Base-by-base conservation (phyloP, 2,329 filamentous ascomycete species). In the Microdochium paspali region DNA sequence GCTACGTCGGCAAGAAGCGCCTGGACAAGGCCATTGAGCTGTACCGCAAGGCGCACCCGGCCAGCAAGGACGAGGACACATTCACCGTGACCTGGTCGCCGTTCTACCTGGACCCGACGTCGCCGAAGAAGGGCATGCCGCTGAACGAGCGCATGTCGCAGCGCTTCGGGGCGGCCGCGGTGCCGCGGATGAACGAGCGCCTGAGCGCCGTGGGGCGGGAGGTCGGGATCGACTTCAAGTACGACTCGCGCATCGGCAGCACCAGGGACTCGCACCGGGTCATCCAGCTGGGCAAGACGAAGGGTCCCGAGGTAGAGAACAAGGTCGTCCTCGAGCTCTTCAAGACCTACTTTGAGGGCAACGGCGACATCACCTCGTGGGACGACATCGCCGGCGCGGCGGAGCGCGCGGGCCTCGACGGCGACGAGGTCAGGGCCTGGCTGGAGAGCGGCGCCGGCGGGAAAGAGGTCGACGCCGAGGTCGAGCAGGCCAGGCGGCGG, bases 1-100 rank as follows among this genome's bases (percentile, higher is more conserved):
- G 68, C 55, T 69, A 66, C 52, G 66, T 71, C 24, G 66, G 62
- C 48, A 64, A 68, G 24, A 61, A 60, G 24, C 61, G 57, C 24
- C 59, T 71, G 1, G 60, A 68, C 26, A 54, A 49, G 46, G 64
- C 66, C 43, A 68, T 70, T 26, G 39, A 53, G 0, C 56, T 71
- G 0, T 68, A 66, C 53, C 58, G 62, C 21, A 67, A 65, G 46
- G 66, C 62, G 1, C 69, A 69, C 47, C 66, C 67, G 0, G 61
- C 58, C 7, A 67, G 61, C 4, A 59, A 55, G 12, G 47, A 57
- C 4, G 66, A n/a, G n/a, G n/a, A 69, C 45, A 52, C 47, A 0
- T 68, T 70, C 50, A 24, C 48, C 10, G 59, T 70, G 26, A 58
- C 44, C n/a, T 70, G 63, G 58, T 52, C 52, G 4, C 65, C 66